phyloP scores from a whole-genome alignment of 805 yeast genomes.

The Metschnikowia gruessii region DNA sequence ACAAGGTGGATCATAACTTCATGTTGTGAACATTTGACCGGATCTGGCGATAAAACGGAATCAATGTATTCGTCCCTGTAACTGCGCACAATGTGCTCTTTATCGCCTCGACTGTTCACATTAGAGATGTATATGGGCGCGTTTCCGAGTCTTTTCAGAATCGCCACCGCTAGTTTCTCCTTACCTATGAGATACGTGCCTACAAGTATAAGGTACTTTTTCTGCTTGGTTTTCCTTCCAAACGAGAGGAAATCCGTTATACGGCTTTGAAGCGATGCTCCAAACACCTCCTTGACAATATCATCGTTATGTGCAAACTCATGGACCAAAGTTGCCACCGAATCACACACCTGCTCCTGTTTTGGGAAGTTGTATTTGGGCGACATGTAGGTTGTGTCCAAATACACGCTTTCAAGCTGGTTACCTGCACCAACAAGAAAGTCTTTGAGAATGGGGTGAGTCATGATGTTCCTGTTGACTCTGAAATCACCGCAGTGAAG shows the following conservation, averaged over 20 bases:
- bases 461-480: constrained; percentile 53
- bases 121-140: constrained; percentile 56
- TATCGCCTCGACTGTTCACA: constrained; percentile 44
- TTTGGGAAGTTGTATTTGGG: constrained; percentile 75
- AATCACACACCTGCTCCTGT: constrained; percentile 63
- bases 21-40: constrained; percentile 45
- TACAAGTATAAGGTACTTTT: constrained; percentile 56
- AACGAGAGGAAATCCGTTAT: constrained; percentile 36
- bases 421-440: constrained; percentile 19
- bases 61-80: constrained; percentile 45
- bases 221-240: constrained; percentile 22
- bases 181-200: constrained; percentile 95
- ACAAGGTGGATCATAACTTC: constrained; percentile 62
- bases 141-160: constrained; percentile 47
- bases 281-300: constrained; percentile 33
- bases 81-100: constrained; percentile 39
- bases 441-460: constrained; percentile 29
- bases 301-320: constrained; percentile 30
- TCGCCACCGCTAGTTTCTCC: constrained; percentile 72
- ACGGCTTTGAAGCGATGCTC: constrained; percentile 33
- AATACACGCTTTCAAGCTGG: constrained; percentile 59
- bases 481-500: constrained; percentile 96
- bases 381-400: constrained; percentile 88
- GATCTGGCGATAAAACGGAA: constrained; percentile 27
- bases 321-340: constrained; percentile 53